phyloP scores from a whole-genome alignment of 306 rosid species.

The Corylus avellana region DNA sequence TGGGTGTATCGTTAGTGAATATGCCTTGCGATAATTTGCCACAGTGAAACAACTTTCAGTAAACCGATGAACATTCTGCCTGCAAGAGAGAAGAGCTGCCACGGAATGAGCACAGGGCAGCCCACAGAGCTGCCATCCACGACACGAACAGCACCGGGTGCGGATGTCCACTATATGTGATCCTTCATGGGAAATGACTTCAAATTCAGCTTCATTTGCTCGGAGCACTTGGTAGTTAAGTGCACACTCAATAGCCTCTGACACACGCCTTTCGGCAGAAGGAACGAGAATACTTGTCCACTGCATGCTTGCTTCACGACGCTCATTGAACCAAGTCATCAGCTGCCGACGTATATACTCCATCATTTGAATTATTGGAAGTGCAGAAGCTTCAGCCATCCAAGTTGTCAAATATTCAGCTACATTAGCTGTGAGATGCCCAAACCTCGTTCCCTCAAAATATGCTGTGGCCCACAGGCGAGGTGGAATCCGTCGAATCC shows the following conservation, averaged over 20 bases:
- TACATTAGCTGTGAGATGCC: constrained; percentile 52
- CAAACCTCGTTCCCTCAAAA: constrained; percentile 54
- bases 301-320: constrained; percentile 60
- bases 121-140: constrained; percentile 57
- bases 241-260: constrained; percentile 44
- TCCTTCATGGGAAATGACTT: constrained; percentile 46
- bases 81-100: constrained; percentile 53
- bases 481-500: constrained; percentile 49
- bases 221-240: constrained; percentile 35
- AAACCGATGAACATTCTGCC: constrained; percentile 56
- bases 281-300: constrained; percentile 57
- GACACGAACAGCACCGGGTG: constrained; percentile 45
- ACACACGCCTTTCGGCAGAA: constrained; percentile 43
- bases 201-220: constrained; percentile 48
- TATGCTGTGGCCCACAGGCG: constrained; percentile 55
- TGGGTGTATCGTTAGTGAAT: constrained; percentile 57
- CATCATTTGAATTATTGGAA: constrained; percentile 62
- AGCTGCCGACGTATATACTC: constrained; percentile 52
- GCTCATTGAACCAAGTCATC: constrained; percentile 60
- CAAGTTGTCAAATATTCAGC: constrained; percentile 45
- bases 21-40: constrained; percentile 51
- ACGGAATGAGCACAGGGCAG: constrained; percentile 61
- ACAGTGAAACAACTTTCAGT: constrained; percentile 57
- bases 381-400: constrained; percentile 55
- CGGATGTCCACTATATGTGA: constrained; percentile 48